Evolutionary conservation across 2,329 filamentous ascomycete species (phyloP).

Genomic region (Simplicillium sp.): DNA sequence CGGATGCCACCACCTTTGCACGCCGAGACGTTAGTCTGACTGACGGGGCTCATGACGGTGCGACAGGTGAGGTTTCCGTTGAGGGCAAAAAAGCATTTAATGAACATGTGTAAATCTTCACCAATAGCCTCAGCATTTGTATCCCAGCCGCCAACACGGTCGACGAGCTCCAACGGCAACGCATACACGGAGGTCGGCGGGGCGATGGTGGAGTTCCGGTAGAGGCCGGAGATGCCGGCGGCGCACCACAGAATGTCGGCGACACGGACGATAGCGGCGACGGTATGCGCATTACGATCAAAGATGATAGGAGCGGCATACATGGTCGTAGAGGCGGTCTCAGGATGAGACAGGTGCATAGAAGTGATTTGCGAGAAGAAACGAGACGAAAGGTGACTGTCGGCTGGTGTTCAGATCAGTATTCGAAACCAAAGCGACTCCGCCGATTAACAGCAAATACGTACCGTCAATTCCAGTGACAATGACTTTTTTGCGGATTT

Average conservation of each 20-base stretch:
- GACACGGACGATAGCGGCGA: constrained; percentile 59
- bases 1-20: constrained; percentile 42
- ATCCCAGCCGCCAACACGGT: constrained; percentile 65
- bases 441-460: constrained; percentile 15
- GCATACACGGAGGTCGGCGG: constrained; percentile 70
- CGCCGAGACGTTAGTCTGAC: constrained; percentile 62
- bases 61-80: constrained; percentile 58
- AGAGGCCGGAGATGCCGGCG: constrained; percentile 60
- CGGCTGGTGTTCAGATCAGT: constrained; percentile 35
- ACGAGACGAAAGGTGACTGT: constrained; percentile 59
- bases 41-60: constrained; percentile 58
- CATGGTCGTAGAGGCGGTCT: constrained; percentile 51
- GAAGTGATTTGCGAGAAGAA: constrained; percentile 58
- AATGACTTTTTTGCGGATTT: constrained; percentile 49
- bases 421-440: neutral
- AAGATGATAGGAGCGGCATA: constrained; percentile 66
- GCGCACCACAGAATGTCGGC: constrained; percentile 66
- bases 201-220: constrained; percentile 51
- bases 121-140: constrained; percentile 62
- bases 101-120: constrained; percentile 69
- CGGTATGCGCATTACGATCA: constrained; percentile 61
- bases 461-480: constrained; percentile 66
- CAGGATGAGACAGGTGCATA: constrained; percentile 51
- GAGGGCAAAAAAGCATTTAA: constrained; percentile 68
- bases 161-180: constrained; percentile 54